Base-by-base conservation (phyloP, 495 filamentous ascomycete genomes). In the Aspergillus conjunctus region DNA sequence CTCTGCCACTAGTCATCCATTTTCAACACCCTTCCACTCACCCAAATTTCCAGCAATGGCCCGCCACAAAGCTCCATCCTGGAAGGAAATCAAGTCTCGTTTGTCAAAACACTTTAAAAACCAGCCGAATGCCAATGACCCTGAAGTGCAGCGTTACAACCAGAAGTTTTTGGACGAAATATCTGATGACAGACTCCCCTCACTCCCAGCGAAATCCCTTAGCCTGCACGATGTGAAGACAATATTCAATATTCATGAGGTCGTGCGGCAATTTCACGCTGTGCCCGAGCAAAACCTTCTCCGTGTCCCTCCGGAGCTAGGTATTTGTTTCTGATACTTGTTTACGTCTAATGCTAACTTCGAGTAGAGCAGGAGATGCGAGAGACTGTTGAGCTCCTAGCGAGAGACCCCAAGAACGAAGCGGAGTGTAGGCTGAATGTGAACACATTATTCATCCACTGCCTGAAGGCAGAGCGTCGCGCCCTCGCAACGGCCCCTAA, bases 301-400 rank as follows among this genome's bases (percentile, higher is more conserved):
- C 34, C 34, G 34, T 14, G 34, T 39, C 34, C 34, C 34, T 14
- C 34, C 34, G 14, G 34, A 39, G 34, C 34, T 39, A 39, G 34
- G 34, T 39, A 39, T 39, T 39, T 39, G 34, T 39, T 39, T 39
- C 34, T 39, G 34, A 39, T 39, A 39, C 34, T 39, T 39, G 34
- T 39, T 39, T 39, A 39, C 34, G 34, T 39, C 34, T 39, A 39
- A 39, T 39, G 14, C 34, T 39, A 39, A 39, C 34, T 39, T 39
- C 34, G 34, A 39, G 7, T 39, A 39, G 34, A 39, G 34, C 34
- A 39, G 34, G 34, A 39, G 34, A 39, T 39, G 34, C 7, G 34
- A 14, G 34, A 39, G 34, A 39, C 34, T 39, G 34, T 39, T 39
- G 34, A 39, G 34, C 34, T 39, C 14, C 34, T 39, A 7, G 34